Base-by-base conservation (phyloP, 345 rosid genomes). In the Theobroma cacao region DNA sequence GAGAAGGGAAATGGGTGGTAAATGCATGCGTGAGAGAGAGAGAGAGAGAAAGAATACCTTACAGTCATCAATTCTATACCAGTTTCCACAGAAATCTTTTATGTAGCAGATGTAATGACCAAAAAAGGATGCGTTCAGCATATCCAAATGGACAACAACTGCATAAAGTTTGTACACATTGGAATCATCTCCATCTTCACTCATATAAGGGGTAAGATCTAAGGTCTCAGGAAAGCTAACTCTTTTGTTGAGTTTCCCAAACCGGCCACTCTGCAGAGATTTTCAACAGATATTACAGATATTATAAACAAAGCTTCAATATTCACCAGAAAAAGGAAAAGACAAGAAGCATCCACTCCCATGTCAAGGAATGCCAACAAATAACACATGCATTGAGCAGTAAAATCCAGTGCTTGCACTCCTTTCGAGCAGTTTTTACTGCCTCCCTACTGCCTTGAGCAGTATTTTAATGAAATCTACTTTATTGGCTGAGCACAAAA, bases 241-340 rank as follows among this genome's bases (percentile, higher is more conserved):
- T 84, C 89, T 84, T 91, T 97, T 97, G 90, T 97, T 97, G 83
- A 97, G 93, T 87, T 97, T 97, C 50, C 99, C 99, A 65, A 89
- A 97, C 80, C 93, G 92, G 53, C 99, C 99, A 79, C 98, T 91
- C 99, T 97, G 93, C 76, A 85, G 72, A 86, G 2, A 67, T 36
- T 79, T 72, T 77, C 76, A 68, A 78, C 5, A 72, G 53, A 34
- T 50, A 45, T 66, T 30, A 74, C 33, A 83, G 45, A 72, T 26
- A 64, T 36, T 45, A 71, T 15, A 33, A 71, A 17, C 45, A 68
- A 68, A 50, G 18, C n/a, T 30, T 75, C 61, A 33, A 63, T n/a
- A 30, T 43, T 59, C 38, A 24, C 14, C 24, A 41, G 38, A 9
- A 22, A 41, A 5, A 10, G 22, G 13, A 53, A 53, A 72, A 48